Percentiles rank a stretch among this genome's conserved stretches.
Evolutionary conservation across 257 asterid species (phyloP).

Genomic region (Rauvolfia tetraphylla): DNA sequence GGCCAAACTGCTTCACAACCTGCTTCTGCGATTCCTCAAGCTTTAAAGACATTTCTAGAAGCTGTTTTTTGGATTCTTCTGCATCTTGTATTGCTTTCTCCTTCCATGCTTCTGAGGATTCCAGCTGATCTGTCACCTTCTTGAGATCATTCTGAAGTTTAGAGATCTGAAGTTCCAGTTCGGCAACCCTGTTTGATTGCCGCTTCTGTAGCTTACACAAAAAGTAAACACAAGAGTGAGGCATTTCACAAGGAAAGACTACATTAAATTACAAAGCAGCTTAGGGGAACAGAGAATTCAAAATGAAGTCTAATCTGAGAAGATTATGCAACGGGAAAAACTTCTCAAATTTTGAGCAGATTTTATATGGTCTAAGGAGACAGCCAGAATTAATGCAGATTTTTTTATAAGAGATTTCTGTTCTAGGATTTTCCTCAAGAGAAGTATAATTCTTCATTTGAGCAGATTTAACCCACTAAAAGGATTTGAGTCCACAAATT

Average conservation of each 20-base stretch:
- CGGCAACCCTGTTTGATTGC: conserved; percentile 50
- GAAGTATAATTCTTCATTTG: neutral
- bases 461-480: neutral
- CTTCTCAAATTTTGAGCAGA: neutral
- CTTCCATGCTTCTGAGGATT: conserved; percentile 64
- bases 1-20: conserved; percentile 25
- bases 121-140: conserved; percentile 57
- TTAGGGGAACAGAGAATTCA: neutral
- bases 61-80: conserved; percentile 62
- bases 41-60: conserved; percentile 44
- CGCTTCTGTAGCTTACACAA: conserved; percentile 38
- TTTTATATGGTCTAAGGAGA: neutral
- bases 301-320: neutral
- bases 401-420: neutral
- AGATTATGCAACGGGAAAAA: neutral
- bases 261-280: neutral
- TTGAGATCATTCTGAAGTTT: conserved; percentile 79
- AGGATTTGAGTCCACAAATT: neutral
- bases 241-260: neutral
- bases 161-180: conserved; percentile 66
- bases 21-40: conserved; percentile 52
- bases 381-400: neutral
- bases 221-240: neutral
- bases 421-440: neutral
- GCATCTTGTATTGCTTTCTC: conserved; percentile 66